phyloP scores from a whole-genome alignment of 345 rosid genomes.

The Populus deltoides region DNA sequence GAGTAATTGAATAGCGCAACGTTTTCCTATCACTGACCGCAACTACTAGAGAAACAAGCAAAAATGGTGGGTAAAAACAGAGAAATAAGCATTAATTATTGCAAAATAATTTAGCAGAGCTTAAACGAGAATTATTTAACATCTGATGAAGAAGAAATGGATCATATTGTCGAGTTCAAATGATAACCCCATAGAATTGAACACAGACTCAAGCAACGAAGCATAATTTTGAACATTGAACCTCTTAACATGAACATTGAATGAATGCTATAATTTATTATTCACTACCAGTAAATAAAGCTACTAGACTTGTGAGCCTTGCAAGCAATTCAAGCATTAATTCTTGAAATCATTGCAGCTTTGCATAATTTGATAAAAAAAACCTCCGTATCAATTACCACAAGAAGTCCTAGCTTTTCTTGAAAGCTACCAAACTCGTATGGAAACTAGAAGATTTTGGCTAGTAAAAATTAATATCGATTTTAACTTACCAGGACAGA shows the following conservation, averaged over 20 bases:
- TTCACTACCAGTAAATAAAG: background rate
- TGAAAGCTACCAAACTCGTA: background rate
- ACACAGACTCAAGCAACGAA: background rate
- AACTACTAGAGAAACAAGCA: background rate
- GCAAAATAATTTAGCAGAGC: background rate
- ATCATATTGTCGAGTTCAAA: background rate
- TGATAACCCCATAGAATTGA: background rate
- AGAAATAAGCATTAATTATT: background rate
- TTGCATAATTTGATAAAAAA: background rate
- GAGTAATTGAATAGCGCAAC: background rate
- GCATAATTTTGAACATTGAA: background rate
- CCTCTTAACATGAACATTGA: background rate
- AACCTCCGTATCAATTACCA: background rate
- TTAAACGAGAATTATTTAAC: background rate
- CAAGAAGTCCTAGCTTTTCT: background rate
- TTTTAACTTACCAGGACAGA: conserved; percentile 25
- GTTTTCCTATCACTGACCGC: background rate
- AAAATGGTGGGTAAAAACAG: too few species aligned
- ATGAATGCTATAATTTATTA: background rate
- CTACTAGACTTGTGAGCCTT: too few species aligned
- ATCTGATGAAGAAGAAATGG: background rate
- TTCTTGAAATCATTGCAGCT: background rate
- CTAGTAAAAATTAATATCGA: background rate
- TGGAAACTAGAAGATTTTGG: too few species aligned
- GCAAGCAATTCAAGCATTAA: background rate